These are phyloP conservation scores for Botrytis cinerea DNA, from an alignment of 2,329 filamentous ascomycete genomes.

Conservation along the genomic window DNA sequence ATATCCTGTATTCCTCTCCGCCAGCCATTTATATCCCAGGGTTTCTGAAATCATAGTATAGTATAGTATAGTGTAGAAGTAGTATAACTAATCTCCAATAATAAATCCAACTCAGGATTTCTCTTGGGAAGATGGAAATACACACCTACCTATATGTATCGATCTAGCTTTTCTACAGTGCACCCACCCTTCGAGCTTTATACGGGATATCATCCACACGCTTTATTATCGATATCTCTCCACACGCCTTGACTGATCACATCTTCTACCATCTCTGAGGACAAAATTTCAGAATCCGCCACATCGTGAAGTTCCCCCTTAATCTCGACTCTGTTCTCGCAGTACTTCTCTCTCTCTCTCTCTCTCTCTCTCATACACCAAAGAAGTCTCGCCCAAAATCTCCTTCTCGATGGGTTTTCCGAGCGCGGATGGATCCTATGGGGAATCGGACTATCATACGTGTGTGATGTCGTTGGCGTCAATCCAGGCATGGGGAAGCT, in stretches of 20 bases:
- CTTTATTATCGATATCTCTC: background rate
- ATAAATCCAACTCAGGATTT: too few relatives aligned
- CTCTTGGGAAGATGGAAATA: too few relatives aligned
- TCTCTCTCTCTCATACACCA: background rate
- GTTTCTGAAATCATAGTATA: too few relatives aligned
- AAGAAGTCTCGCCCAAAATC: fast-evolving
- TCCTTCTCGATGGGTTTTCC: background rate
- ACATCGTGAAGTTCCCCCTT: background rate
- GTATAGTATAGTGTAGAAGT: too few relatives aligned
- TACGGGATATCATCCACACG: background rate
- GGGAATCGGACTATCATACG: background rate
- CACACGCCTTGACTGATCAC: background rate
- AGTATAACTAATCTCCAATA: too few relatives aligned
- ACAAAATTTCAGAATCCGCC: fast-evolving
- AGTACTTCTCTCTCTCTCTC: too few relatives aligned
- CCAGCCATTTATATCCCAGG: too few relatives aligned
- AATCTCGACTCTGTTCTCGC: too few relatives aligned
- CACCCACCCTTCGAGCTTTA: too few relatives aligned
- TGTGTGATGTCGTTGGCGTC: background rate
- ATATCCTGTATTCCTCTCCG: too few relatives aligned
- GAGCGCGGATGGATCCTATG: fast-evolving
- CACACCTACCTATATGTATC: too few relatives aligned
- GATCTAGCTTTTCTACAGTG: too few relatives aligned
- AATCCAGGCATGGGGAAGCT: background rate
- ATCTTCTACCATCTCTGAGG: fast-evolving